Evolutionary conservation across 2,329 filamentous ascomycete species (phyloP), one percentile per base, ranked within the genome.

Genomic region (Aspergillus arachidicola): DNA sequence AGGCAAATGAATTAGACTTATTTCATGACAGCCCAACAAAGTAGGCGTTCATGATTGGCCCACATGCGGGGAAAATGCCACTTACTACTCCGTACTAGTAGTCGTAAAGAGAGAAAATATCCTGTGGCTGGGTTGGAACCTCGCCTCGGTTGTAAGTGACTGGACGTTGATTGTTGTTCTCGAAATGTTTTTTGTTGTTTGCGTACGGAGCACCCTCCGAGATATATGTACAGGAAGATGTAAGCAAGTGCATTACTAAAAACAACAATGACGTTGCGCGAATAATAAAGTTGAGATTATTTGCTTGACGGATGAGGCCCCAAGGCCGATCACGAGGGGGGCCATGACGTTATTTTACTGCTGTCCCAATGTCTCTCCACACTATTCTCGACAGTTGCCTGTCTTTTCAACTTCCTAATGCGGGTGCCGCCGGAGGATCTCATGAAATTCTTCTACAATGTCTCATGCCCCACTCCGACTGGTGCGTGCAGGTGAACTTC

Each of bases 241-340:
- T 23, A 38, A 11, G 16, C 32, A 34, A 12, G 32, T 28, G 26
- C 32, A 36, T 16, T 23, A 10, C 53, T 9, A 57, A n/a, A n/a
- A 16, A 16, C 28, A 46, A 21, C 9, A 16, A 55, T 55, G 51
- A 55, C 51, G 51, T 55, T 55, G 51, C 51, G 51, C 51, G 51
- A 55, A 55, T 55, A 55, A 55, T 48, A 19, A 26, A 41, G 38
- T 19, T 19, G 38, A 41, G 1, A 41, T 41, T 41, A 41, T 48
- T 48, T 12, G 23, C 45, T 48, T 23, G 45, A 53, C 50, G n/a
- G 56, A 30, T 58, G 56, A 32, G 51, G 54, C 51, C 41, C 57
- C 43, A 62, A 30, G 38, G 38, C 34, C 57, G 63, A 62, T 64
- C 63, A 64, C 63, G 46, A 64, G 61, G 63, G 50, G 46, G 36